Evolutionary conservation across 2,329 filamentous ascomycete species (phyloP).

Genomic region (Curvularia lunata): DNA sequence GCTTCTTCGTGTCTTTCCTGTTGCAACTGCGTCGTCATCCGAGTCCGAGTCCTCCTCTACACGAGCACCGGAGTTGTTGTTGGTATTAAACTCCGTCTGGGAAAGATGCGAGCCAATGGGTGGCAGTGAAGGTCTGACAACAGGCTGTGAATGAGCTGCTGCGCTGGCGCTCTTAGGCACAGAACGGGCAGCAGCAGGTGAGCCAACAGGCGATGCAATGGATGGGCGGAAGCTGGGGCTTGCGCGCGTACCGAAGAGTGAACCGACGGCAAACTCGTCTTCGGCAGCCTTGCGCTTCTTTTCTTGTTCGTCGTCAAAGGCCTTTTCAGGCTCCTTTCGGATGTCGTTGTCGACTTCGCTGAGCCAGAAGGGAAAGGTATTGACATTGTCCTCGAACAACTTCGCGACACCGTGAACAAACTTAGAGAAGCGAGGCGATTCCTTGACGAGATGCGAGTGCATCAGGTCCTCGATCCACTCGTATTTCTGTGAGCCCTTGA

Average conservation of each 20-base stretch:
- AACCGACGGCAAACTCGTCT: constrained; percentile 88
- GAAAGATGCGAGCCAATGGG: constrained; percentile 26
- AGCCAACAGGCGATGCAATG: constrained; percentile 70
- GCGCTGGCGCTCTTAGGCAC: constrained; percentile 28
- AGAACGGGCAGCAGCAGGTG: constrained; percentile 55
- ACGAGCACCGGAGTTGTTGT: constrained; percentile 41
- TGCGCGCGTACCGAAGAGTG: constrained; percentile 68
- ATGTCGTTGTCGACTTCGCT: constrained; percentile 92
- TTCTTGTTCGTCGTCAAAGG: constrained; percentile 91
- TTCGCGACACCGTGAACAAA: constrained; percentile 93
- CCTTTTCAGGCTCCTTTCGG: constrained; percentile 85
- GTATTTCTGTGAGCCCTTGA: constrained; percentile 72
- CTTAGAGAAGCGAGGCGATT: constrained; percentile 90
- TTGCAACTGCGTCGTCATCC: constrained; percentile 54
- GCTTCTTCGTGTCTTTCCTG: constrained; percentile 58
- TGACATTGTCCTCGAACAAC: constrained; percentile 92
- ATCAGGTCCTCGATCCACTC: constrained; percentile 93
- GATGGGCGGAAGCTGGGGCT: constrained; percentile 57
- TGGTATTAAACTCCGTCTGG: constrained; percentile 7
- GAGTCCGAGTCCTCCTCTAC: constrained; percentile 56
- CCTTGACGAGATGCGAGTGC: constrained; percentile 88
- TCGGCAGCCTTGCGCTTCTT: constrained; percentile 80
- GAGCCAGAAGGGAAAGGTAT: constrained; percentile 95
- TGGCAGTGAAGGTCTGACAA: constrained; percentile 22
- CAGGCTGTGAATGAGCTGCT: constrained; percentile 31